Evolutionary conservation across 352 stramenopile genomes (phyloP), one percentile per base, ranked within the genome.

Genomic region (Lagenidium sp.): DNA sequence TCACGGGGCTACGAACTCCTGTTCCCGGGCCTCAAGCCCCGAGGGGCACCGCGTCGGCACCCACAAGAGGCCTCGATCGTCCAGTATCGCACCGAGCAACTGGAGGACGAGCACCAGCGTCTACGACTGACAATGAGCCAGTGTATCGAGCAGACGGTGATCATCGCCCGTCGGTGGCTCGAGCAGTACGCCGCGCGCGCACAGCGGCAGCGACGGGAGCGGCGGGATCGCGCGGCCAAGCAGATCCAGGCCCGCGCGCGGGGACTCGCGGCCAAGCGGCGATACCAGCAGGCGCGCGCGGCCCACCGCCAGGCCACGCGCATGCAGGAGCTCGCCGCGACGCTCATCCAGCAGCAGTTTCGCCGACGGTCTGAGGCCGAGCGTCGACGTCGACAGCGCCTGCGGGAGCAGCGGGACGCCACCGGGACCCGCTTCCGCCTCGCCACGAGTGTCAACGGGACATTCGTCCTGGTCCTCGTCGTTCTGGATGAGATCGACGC

Each of bases 1-100:
- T 60, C 60, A 2, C 60, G 53, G 4, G 60, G 66, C 8, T 68
- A 72, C 28, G 63, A 75, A 37, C 36, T 75, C 10, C 36, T 68
- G 34, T 75, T 70, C 42, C 60, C 66, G 0, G 60, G 66, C 0
- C 28, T 73, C 4, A 58, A 62, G 10, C 45, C 63, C 5, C 65
- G 53, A 16, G 53, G 68, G 11, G 36, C 47, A 0, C 34, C 55
- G 1, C 41, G 65, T 44, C 63, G 40, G 21, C 41, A 72, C 57
- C 63, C 46, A 26, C 42, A 37, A 13, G 61, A 71, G 22, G 19
- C 37, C 0, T 44, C 35, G 1, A 44, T 68, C 13, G 28, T 55
- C 3, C 47, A 52, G 6, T 30, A 46, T 25, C 40, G 23, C 23
- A 22, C 28, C 1, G 37, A 55, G 6, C 26, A 46, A 7, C 19